phyloP scores from a whole-genome alignment of 768 basidiomycete genomes.

The Coprinellus aureogranulatus region DNA sequence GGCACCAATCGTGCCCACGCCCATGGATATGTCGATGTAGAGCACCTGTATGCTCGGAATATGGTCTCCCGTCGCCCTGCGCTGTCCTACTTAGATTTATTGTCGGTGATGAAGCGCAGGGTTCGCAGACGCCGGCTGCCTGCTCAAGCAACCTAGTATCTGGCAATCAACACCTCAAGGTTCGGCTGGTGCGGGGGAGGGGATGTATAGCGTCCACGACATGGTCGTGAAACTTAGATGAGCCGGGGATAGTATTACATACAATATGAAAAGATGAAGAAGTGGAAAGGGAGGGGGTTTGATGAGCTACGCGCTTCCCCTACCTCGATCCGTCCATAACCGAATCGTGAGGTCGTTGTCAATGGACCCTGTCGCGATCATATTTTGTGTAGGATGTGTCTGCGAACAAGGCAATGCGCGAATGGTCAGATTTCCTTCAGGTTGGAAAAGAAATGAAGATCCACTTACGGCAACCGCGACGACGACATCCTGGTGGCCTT shows the following conservation, averaged over 20 bases:
- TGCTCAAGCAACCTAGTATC: no score
- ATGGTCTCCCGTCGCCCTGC: no score
- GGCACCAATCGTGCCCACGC: no score
- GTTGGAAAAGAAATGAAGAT: constrained; percentile 4
- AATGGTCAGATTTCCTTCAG: constrained; percentile 5
- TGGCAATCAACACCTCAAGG: no score
- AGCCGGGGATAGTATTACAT: not conserved
- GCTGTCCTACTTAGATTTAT: no score
- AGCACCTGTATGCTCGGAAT: no score
- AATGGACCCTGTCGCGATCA: constrained; percentile 85
- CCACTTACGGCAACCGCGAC: constrained; percentile 71
- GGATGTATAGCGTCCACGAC: no score
- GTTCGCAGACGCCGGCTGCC: no score
- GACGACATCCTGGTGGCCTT: constrained; percentile 71
- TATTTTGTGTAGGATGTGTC: constrained; percentile 85
- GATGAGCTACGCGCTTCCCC: constrained; percentile 10
- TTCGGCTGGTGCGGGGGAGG: no score
- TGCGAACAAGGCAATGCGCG: constrained; percentile 21
- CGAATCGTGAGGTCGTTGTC: constrained; percentile 80
- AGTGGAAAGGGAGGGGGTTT: not conserved
- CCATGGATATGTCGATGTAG: no score
- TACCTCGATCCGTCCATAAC: constrained; percentile 71
- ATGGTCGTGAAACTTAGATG: no score
- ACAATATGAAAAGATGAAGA: constrained; percentile 12
- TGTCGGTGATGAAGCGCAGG: no score